Percentiles rank a stretch among this genome's conserved stretches.
phyloP scores from a whole-genome alignment of 2,329 filamentous ascomycete species.

The Ascochyta rabiei region DNA sequence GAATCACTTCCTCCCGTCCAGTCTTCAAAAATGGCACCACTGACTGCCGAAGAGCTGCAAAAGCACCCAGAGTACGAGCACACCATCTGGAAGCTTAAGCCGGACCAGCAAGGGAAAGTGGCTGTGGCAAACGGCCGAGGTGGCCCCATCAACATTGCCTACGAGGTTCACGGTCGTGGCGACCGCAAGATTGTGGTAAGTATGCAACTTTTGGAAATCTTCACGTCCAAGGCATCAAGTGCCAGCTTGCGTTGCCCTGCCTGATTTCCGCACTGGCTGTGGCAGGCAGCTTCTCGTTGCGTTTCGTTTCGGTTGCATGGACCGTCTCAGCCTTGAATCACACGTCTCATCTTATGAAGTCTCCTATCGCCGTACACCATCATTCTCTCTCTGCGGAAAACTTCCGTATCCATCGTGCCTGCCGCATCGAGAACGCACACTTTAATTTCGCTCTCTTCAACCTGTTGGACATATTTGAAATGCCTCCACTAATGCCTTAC shows the following conservation, averaged over 20 bases:
- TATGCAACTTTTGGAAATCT: conserved; percentile 33
- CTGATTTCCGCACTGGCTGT: conserved; percentile 9
- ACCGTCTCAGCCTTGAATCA: conserved; percentile 39
- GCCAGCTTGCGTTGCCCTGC: conserved; percentile 23
- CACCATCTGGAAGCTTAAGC: conserved; percentile 71
- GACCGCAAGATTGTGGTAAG: conserved; percentile 74
- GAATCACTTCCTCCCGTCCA: conserved; percentile 4
- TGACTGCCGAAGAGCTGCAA: conserved; percentile 64
- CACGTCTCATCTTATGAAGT: conserved; percentile 33
- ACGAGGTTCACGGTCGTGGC: conserved; percentile 80
- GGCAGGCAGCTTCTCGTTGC: conserved; percentile 17
- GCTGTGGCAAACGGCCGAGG: conserved; percentile 72
- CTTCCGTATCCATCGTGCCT: conserved; percentile 1
- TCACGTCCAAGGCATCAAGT: conserved; percentile 24
- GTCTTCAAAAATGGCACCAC: conserved; percentile 32
- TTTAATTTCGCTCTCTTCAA: not conserved
- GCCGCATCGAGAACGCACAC: not conserved
- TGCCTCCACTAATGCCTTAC: conserved; percentile 22
- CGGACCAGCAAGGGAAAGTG: conserved; percentile 65
- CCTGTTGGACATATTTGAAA: not conserved
- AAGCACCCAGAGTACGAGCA: conserved; percentile 70
- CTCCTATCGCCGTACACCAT: not conserved
- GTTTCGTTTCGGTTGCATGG: conserved; percentile 48
- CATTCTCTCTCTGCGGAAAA: not conserved
- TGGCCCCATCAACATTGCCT: conserved; percentile 76